Percentiles rank a stretch among this genome's conserved stretches.
These are phyloP conservation scores for Erythrophleum ivorense DNA, from an alignment of 331 rosid genomes.

Conservation along the genomic window DNA sequence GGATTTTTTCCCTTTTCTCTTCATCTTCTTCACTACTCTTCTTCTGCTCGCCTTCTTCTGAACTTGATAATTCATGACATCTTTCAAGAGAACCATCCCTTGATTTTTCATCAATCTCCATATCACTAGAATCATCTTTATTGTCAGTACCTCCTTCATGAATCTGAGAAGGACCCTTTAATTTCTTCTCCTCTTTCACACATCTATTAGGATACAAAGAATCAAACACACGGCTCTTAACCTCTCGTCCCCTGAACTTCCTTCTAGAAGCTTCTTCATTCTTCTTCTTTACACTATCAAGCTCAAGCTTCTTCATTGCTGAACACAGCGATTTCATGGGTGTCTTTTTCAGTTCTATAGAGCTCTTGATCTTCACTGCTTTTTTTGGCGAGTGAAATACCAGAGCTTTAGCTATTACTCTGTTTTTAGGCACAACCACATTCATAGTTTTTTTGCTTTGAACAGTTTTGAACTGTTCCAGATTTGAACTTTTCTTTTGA, in stretches of 20 bases:
- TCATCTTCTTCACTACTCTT: slow-evolving; percentile 33
- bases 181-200: slow-evolving; percentile 45
- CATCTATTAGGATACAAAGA: slow-evolving; percentile 53
- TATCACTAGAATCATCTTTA: slow-evolving; percentile 56
- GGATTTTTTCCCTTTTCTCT: slow-evolving; percentile 39
- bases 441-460: slow-evolving; percentile 56
- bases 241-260: slow-evolving; percentile 72
- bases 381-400: slow-evolving; percentile 84
- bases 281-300: slow-evolving; percentile 62
- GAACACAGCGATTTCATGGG: slow-evolving; percentile 66
- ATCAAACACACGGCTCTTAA: slow-evolving; percentile 87
- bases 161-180: neutral
- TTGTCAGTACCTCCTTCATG: slow-evolving; percentile 48
- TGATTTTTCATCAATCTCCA: slow-evolving; percentile 66
- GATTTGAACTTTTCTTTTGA: slow-evolving; percentile 57
- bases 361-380: slow-evolving; percentile 50
- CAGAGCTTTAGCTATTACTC: slow-evolving; percentile 65
- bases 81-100: slow-evolving; percentile 58
- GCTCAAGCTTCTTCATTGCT: slow-evolving; percentile 83
- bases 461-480: slow-evolving; percentile 74
- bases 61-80: slow-evolving; percentile 43
- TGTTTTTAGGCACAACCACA: slow-evolving; percentile 63
- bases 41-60: slow-evolving; percentile 44
- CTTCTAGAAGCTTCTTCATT: slow-evolving; percentile 51
- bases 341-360: slow-evolving; percentile 58